These are phyloP conservation scores for Lichtheimia corymbifera DNA, from an alignment of 371 early-diverging fungal species.

Conservation along the genomic window DNA sequence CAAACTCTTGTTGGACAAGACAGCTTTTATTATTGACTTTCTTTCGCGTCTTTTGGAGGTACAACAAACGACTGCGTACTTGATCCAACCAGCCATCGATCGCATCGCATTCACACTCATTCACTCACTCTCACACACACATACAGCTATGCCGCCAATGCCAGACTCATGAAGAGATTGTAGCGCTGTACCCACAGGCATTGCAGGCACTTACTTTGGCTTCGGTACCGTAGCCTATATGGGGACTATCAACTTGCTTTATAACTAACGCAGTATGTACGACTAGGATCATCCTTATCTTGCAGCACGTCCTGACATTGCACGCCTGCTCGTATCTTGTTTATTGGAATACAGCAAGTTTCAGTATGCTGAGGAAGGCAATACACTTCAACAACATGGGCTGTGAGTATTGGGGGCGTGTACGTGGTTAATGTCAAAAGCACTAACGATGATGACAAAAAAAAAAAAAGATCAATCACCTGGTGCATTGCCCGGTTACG, in stretches of 20 bases:
- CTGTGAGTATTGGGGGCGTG: too few relatives aligned
- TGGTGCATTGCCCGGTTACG: conserved; percentile 9
- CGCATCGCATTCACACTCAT: too few relatives aligned
- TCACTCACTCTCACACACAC: too few relatives aligned
- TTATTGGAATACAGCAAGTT: conserved; percentile 8
- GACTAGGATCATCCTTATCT: conserved; percentile 6
- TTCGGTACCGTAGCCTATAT: not conserved
- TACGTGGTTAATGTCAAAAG: too few relatives aligned
- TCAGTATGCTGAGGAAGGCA: not conserved
- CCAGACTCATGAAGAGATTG: conserved; percentile 3
- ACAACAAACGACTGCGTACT: too few relatives aligned
- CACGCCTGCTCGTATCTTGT: conserved; percentile 6
- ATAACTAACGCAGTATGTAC: too few relatives aligned
- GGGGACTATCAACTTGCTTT: not conserved
- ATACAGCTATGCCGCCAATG: conserved; percentile 3
- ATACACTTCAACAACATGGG: not conserved
- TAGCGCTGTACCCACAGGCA: conserved; percentile 3
- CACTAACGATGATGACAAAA: too few relatives aligned
- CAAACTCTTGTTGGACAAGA: not conserved
- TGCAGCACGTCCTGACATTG: not conserved
- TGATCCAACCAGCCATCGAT: too few relatives aligned
- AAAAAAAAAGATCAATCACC: not conserved
- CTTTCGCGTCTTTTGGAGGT: not conserved
- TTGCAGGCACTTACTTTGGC: not conserved
- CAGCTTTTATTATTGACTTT: conserved; percentile 2